Base-by-base conservation (phyloP, 208 protist species). In the Leishmania braziliensis region DNA sequence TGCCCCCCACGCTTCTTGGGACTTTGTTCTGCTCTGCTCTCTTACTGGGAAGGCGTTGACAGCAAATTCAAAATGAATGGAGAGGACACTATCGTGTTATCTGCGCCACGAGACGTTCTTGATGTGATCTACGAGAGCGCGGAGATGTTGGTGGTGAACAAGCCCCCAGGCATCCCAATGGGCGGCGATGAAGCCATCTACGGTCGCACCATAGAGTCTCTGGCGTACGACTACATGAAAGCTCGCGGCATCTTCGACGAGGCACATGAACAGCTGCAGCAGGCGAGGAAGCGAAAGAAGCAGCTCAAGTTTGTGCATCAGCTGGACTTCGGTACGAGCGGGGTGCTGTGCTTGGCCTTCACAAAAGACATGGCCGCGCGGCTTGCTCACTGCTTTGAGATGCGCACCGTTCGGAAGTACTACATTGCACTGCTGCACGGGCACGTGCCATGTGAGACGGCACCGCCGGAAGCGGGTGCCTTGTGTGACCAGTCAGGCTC, bases 291-390 rank as follows among this genome's bases (percentile, higher is more conserved):
- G 36, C 84, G 81, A 5, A 86, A 81, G 54, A 91, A 93, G 79
- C 86, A 88, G 80, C 78, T 98, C 23, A 96, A 96, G 85, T 97
- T 98, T 84, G 91, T 97, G 26, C 96, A 98, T 66, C 95, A 97
- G 77, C 84, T 98, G n/a, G 96, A 98, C 79, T 96, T 90, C 70
- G 88, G 92, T 10, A 98, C 96, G 43, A 96, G 91, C 79, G 96
- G 96, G 20, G 89, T 98, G 53, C 75, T 98, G 68, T 97, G 95
- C 69, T 69, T 98, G 4, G 95, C 93, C 9, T 97, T 98, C 53
- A 95, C 86, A 5, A 96, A 92, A 81, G 82, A 88, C 36, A 96
- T 91, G 88, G 92, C 94, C 4, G 88, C 93, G 5, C 80, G 88
- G 1, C 87, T 97, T 5, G 88, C 91, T 6, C 88, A 97, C 70